These are phyloP conservation scores for Posidonia oceanica DNA, from an alignment of 116 monocot species.

Conservation along the genomic window DNA sequence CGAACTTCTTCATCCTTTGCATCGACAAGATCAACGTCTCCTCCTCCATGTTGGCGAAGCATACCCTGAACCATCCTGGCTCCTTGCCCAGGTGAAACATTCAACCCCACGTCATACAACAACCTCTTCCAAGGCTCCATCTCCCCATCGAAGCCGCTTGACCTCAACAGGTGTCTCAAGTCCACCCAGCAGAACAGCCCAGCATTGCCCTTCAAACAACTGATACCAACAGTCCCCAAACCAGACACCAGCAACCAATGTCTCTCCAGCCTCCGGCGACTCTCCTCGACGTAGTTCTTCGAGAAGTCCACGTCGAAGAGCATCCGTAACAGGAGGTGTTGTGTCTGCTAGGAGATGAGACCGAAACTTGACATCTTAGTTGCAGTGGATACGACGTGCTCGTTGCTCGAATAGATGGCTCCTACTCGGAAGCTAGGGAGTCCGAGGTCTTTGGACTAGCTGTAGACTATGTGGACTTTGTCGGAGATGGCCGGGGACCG, in stretches of 20 bases:
- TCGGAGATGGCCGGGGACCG: neutral
- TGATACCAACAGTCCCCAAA: constrained; percentile 18
- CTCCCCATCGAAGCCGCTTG: constrained; percentile 23
- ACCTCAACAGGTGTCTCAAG: constrained; percentile 30
- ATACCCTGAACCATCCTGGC: too few relatives aligned
- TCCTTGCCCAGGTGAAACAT: too few relatives aligned
- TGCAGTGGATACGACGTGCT: constrained; percentile 21
- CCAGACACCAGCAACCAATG: constrained; percentile 19
- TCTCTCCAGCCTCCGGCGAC: constrained; percentile 24
- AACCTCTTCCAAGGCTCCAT: constrained; percentile 42
- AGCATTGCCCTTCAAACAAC: constrained; percentile 31
- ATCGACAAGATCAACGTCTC: too few relatives aligned
- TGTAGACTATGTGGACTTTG: constrained; percentile 42
- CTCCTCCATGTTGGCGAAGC: too few relatives aligned
- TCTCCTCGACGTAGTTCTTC: constrained; percentile 16
- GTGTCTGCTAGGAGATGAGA: constrained; percentile 33
- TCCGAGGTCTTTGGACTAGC: constrained; percentile 53
- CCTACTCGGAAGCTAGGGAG: constrained; percentile 54
- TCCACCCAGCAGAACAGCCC: constrained; percentile 59
- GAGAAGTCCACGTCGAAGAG: constrained; percentile 33
- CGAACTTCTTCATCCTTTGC: too few relatives aligned
- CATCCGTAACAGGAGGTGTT: constrained; percentile 34
- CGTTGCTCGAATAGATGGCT: constrained; percentile 37
- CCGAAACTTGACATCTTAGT: constrained; percentile 49
- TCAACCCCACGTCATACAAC: constrained; percentile 38